Evolutionary conservation across 2,329 filamentous ascomycete species (phyloP).

Genomic region (Biscogniauxia marginata): DNA sequence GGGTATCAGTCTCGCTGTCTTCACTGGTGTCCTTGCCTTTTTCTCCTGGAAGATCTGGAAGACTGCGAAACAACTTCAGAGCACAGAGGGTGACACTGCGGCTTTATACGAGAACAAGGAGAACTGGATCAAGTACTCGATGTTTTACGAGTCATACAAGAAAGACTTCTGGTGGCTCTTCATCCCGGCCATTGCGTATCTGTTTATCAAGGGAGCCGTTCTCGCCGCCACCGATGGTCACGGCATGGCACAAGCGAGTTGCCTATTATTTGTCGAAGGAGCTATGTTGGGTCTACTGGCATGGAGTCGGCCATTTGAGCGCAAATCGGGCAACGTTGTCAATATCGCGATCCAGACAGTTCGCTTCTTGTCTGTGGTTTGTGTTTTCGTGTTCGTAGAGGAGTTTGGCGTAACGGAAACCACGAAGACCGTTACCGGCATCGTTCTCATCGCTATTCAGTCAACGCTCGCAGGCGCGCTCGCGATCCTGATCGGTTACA

Average conservation of each 20-base stretch:
- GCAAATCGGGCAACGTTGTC: constrained; percentile 85
- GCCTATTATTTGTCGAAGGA: constrained; percentile 77
- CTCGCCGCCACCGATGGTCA: constrained; percentile 84
- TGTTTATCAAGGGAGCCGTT: constrained; percentile 83
- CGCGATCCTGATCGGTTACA: constrained; percentile 84
- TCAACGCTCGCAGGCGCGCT: constrained; percentile 77
- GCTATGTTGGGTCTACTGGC: constrained; percentile 76
- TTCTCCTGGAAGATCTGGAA: constrained; percentile 83
- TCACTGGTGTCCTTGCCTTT: constrained; percentile 77
- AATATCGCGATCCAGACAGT: constrained; percentile 90
- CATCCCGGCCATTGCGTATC: constrained; percentile 83
- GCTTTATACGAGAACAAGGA: constrained; percentile 85
- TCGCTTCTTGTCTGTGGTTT: constrained; percentile 81
- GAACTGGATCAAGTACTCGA: constrained; percentile 90
- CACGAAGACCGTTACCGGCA: constrained; percentile 88
- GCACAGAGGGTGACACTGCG: constrained; percentile 68
- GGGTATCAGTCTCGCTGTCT: constrained; percentile 74
- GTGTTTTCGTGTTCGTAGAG: constrained; percentile 91
- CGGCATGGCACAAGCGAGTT: constrained; percentile 76
- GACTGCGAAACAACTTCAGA: constrained; percentile 72
- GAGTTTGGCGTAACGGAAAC: constrained; percentile 87
- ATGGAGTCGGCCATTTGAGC: constrained; percentile 83
- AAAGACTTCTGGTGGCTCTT: constrained; percentile 98
- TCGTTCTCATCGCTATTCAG: constrained; percentile 92
- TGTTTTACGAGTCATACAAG: constrained; percentile 97